Evolutionary conservation across 129 eudicot genomes (phyloP).

Genomic region (Chrysanthemum lavandulifolium): DNA sequence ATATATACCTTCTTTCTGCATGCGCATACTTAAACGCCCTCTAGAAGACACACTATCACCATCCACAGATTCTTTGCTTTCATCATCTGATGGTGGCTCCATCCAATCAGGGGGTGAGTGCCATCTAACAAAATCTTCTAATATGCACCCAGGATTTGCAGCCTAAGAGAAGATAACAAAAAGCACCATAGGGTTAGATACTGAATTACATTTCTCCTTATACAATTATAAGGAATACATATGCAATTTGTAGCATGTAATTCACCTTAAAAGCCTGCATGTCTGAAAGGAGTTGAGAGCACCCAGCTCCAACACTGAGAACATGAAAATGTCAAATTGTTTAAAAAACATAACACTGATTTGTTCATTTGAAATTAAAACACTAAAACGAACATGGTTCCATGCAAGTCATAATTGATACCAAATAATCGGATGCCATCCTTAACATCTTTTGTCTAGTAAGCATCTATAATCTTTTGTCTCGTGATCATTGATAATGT

Average conservation of each 20-base stretch:
- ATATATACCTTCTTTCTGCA: conserved; percentile 87
- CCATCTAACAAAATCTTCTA: conserved; percentile 99
- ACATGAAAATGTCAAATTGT: conserved; percentile 15
- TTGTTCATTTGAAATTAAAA: background rate
- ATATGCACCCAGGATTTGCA: conserved; percentile 97
- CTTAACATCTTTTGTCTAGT: background rate
- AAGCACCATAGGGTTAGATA: conserved; percentile 2
- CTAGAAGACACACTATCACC: conserved; percentile 48
- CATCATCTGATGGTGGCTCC: conserved; percentile 49
- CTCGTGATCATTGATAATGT: background rate
- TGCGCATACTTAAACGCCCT: conserved; percentile 87
- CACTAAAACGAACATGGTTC: background rate
- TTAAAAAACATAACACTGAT: background rate
- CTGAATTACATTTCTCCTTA: background rate
- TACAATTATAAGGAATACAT: conserved; percentile 1
- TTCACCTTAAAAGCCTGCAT: conserved; percentile 99
- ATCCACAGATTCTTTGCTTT: conserved; percentile 42
- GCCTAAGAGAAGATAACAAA: conserved; percentile 49
- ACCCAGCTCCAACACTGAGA: conserved; percentile 97
- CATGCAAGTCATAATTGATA: background rate
- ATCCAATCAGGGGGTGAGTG: conserved; percentile 99
- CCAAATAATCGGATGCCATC: background rate
- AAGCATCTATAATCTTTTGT: background rate
- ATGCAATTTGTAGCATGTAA: background rate
- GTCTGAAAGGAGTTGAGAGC: conserved; percentile 98